phyloP scores from a whole-genome alignment of 2,329 filamentous ascomycete genomes.

The Exutisphaerella laricina region DNA sequence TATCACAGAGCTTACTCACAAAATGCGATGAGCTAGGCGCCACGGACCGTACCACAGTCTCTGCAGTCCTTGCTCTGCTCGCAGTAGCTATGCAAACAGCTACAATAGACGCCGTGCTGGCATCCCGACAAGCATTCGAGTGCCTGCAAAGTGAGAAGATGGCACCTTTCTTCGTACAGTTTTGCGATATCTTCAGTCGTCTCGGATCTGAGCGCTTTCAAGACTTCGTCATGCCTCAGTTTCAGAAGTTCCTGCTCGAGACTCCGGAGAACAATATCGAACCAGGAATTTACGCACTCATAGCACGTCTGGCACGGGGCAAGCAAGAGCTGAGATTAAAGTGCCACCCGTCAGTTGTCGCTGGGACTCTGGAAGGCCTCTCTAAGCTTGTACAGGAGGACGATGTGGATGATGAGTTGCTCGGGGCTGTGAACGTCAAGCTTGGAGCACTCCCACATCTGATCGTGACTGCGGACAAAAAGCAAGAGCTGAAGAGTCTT shows the following conservation, averaged over 20 bases:
- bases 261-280: conserved; percentile 20
- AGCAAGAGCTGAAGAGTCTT: conserved; percentile 1
- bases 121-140: conserved; percentile 61
- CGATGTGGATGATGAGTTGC: neutral
- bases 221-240: conserved; percentile 69
- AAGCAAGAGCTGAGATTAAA: conserved; percentile 13
- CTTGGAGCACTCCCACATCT: conserved; percentile 20
- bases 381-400: neutral
- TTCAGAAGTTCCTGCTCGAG: conserved; percentile 76
- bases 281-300: conserved; percentile 9
- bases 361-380: conserved; percentile 2
- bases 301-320: conserved; percentile 10
- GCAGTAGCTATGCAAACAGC: conserved; percentile 69
- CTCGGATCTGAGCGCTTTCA: conserved; percentile 69
- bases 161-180: conserved; percentile 70
- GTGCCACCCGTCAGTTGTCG: conserved; percentile 2
- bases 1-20: conserved; percentile 31
- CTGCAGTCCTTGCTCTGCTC: conserved; percentile 42
- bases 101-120: conserved; percentile 71
- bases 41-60: conserved; percentile 24
- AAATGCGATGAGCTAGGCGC: conserved; percentile 11
- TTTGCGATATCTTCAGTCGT: conserved; percentile 75
- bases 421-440: conserved; percentile 14
- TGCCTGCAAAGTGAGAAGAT: conserved; percentile 60
- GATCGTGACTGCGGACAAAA: conserved; percentile 9